Percentiles rank a stretch among this genome's conserved stretches.
Evolutionary conservation across 2,329 filamentous ascomycete genomes (phyloP).

Genomic region (Trichoderma aggressivum): DNA sequence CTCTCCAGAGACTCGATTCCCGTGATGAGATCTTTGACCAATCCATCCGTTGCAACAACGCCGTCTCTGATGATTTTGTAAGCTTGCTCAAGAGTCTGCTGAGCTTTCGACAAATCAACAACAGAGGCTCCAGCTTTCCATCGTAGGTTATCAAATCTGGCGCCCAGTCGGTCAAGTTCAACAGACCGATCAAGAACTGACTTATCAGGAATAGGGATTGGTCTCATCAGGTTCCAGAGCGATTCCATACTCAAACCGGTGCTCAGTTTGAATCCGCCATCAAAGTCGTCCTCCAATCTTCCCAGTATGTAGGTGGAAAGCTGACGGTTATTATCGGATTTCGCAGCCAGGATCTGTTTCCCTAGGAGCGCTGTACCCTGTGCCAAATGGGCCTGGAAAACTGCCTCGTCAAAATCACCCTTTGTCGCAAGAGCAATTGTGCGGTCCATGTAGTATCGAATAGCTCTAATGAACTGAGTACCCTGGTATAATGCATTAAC

Average conservation of each 20-base stretch:
- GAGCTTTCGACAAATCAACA: slow-evolving; percentile 50
- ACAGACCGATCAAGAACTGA: slow-evolving; percentile 44
- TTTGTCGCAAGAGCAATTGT: slow-evolving; percentile 48
- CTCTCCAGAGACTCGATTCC: slow-evolving; percentile 53
- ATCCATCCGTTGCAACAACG: slow-evolving; percentile 40
- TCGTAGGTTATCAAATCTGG: slow-evolving; percentile 57
- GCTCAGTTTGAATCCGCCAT: slow-evolving; percentile 65
- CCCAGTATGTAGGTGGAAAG: slow-evolving; percentile 41
- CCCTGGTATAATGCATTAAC: slow-evolving; percentile 29
- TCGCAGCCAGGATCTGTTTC: slow-evolving; percentile 28
- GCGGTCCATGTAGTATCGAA: slow-evolving; percentile 54
- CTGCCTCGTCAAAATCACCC: slow-evolving; percentile 56
- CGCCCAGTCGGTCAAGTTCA: slow-evolving; percentile 54
- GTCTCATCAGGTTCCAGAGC: slow-evolving; percentile 72
- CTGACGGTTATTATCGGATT: slow-evolving; percentile 29
- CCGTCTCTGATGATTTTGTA: slow-evolving; percentile 51
- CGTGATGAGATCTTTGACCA: slow-evolving; percentile 47
- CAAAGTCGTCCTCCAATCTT: slow-evolving; percentile 56
- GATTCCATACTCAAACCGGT: slow-evolving; percentile 77
- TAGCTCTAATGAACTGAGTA: slow-evolving; percentile 31
- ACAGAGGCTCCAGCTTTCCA: slow-evolving; percentile 56
- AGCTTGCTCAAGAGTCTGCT: slow-evolving; percentile 52
- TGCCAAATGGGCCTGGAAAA: slow-evolving; percentile 60
- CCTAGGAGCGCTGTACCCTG: slow-evolving; percentile 46
- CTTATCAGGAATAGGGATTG: slow-evolving; percentile 51